These are phyloP conservation scores for Posidonia australis DNA, from an alignment of 106 monocot species.

Conservation along the genomic window DNA sequence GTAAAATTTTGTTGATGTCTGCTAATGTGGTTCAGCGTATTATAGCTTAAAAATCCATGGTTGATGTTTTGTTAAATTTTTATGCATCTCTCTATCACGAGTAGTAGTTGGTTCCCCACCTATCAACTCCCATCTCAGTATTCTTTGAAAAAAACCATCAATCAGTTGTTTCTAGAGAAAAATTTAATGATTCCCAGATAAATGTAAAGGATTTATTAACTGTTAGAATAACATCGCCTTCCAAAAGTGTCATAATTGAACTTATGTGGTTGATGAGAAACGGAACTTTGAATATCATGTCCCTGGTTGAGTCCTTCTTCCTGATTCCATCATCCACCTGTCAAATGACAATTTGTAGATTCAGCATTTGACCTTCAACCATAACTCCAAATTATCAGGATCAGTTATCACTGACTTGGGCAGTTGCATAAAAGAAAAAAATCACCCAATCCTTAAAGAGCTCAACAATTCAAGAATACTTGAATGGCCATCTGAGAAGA, in stretches of 20 bases:
- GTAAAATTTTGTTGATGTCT: too few species aligned
- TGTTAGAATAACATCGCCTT: constrained; percentile 52
- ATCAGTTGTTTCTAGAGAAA: neutral
- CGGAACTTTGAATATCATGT: constrained; percentile 94
- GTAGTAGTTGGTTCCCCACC: too few species aligned
- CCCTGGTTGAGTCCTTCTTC: constrained; percentile 88
- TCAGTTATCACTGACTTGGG: constrained; percentile 60
- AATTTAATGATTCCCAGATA: neutral
- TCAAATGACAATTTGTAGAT: neutral
- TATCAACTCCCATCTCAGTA: too few species aligned
- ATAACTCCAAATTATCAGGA: constrained; percentile 75
- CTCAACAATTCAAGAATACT: too few species aligned
- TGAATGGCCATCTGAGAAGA: neutral
- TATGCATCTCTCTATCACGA: too few species aligned
- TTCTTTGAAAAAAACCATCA: too few species aligned
- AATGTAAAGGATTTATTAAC: constrained; percentile 25
- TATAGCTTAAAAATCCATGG: too few species aligned
- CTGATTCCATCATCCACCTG: constrained; percentile 83
- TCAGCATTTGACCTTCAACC: constrained; percentile 66
- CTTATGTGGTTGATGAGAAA: constrained; percentile 47
- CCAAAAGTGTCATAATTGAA: constrained; percentile 24
- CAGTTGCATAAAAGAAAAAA: constrained; percentile 34
- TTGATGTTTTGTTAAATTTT: too few species aligned
- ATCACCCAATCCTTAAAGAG: too few species aligned
- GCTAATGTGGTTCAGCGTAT: too few species aligned